These are phyloP conservation scores for Albizia julibrissin DNA, from an alignment of 306 rosid species.

Conservation along the genomic window DNA sequence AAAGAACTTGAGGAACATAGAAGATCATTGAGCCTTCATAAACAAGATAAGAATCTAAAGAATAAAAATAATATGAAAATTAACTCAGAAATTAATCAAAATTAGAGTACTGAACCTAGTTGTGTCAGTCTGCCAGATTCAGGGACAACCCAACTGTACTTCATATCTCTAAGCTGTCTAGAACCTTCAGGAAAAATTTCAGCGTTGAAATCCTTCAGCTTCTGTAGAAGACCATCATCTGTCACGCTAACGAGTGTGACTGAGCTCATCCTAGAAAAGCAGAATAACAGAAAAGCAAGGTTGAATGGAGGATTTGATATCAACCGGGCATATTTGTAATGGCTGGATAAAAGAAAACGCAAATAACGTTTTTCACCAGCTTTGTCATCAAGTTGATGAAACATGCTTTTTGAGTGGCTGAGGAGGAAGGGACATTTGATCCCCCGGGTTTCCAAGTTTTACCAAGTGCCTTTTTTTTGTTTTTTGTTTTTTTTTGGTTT, in stretches of 20 bases:
- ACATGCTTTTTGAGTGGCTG: no score
- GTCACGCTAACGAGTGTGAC: conserved; percentile 84
- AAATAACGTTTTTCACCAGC: no score
- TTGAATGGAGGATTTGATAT: neutral
- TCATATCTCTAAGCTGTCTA: conserved; percentile 30
- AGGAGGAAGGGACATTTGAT: no score
- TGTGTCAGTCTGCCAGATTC: conserved; percentile 80
- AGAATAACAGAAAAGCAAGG: neutral
- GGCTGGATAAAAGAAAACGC: no score
- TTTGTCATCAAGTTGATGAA: no score
- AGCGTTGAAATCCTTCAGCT: conserved; percentile 85
- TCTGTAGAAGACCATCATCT: conserved; percentile 77
- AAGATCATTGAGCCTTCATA: neutral
- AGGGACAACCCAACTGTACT: conserved; percentile 82
- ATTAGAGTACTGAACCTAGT: conserved; percentile 54
- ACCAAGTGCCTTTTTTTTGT: no score
- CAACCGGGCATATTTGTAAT: no score
- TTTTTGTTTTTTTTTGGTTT: no score
- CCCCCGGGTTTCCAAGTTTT: no score
- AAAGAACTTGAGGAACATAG: neutral
- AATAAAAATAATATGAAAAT: neutral
- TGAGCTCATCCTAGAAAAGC: conserved; percentile 60
- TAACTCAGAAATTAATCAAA: neutral
- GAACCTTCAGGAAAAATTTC: conserved; percentile 62
- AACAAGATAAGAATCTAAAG: neutral